Evolutionary conservation across 2,329 filamentous ascomycete species (phyloP), one percentile per base, ranked within the genome.

Genomic region (Neocucurbitaria cava): DNA sequence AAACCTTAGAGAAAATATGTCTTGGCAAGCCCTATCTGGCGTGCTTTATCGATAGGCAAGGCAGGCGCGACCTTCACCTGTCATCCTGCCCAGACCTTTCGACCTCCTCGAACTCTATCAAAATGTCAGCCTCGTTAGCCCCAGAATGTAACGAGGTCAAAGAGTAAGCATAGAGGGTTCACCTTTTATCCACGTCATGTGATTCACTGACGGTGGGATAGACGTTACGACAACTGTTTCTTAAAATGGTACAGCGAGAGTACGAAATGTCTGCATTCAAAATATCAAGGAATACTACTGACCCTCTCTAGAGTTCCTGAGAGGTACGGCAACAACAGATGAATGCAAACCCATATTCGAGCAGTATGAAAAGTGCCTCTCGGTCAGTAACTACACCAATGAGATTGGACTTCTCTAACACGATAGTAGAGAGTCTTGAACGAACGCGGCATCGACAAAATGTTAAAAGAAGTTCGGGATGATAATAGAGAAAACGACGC

Each of bases 221-320:
- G 93, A 75, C 91, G 89, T 68, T 99, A 99, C 74, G 95, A 99
- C 76, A 93, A 89, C 47, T 99, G 95, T 79, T 99, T 99, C 75
- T 81, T 99, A 61, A 98, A 96, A 79, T 99, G 95, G 95, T 99
- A 99, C 77, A 97, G 93, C 73, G 95, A 99, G 79, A 98, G 95
- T 97, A 82, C 54, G 89, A 36, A 4, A n/a, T 15, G n/a, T 35
- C 15, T 4, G 30, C 26, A 33, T 23, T 26, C n/a, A 21, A 30
- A n/a, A 46, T 15, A n/a, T n/a, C 24, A 15, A 9, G 40, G 31
- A 20, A 36, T 15, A 3, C 26, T 43, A 39, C 35, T 42, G 10
- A 56, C 45, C 24, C 44, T 24, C 40, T 18, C 18, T 17, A 79
- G 95, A 97, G 77, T 99, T 96, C 71, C 86, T 99, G 18, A 86